Base-by-base conservation (phyloP, 768 basidiomycete genomes). In the Amanita fuliginea region DNA sequence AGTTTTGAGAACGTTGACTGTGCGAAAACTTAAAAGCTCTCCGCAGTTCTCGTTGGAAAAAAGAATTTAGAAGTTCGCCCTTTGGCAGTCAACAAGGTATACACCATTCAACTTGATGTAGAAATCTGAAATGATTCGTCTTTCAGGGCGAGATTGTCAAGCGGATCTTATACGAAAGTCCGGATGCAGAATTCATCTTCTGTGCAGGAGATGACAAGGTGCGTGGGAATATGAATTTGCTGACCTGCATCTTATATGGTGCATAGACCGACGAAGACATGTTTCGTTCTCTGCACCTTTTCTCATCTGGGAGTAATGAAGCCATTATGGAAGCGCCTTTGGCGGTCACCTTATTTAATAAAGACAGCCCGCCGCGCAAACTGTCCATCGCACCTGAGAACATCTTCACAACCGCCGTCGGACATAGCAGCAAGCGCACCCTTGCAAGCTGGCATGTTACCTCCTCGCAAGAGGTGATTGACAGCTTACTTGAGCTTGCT, bases 201-300 rank as follows among this genome's bases (percentile, higher is more conserved):
- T 99, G 95, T 62, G 95, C 94, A 1, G 95, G 95, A 40, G 95
- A 99, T 60, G 95, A 99, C 71, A 99, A 97, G 80, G 87, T 86
- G 32, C 51, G 54, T 49, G 36, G 43, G 42, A 33, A 13, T 6
- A 33, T 18, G 16, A 3, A 14, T 30, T 44, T 37, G 22, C 11
- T 39, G 42, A 46, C 8, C 47, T 11, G 34, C 39, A 35, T 36
- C 22, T 22, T 41, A 18, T 28, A 3, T 21, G 16, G 22, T 32
- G 32, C 18, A 48, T 56, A 86, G 88, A 94, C 94, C 42, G 92
- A 97, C 71, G 95, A 99, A 69, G 95, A 99, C 71, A 99, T 99
- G 95, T 97, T 97, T 86, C 84, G 93, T 55, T 76, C 90, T 0
- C 73, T 95, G 0, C 74, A 79, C 19, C 70, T 83, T 54, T 86